phyloP scores from a whole-genome alignment of 148 eudicot genomes.

The Vaccinium macrocarpon region DNA sequence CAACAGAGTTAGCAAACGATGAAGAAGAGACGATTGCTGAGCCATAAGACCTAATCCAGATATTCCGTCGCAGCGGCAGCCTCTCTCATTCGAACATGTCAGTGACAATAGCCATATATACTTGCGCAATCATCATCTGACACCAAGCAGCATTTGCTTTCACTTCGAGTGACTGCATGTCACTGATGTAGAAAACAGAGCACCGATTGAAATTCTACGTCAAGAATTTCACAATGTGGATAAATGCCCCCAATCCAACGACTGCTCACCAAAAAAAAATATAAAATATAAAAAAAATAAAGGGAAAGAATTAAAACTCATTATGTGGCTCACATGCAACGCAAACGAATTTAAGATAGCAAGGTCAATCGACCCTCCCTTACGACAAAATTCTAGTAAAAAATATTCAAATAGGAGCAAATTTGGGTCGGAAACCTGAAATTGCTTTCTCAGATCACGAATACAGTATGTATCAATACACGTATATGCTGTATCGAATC shows the following conservation, averaged over 20 bases:
- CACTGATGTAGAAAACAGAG: conserved; percentile 3
- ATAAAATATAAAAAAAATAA: neutral
- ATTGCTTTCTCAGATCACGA: neutral
- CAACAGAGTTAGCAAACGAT: conserved; percentile 54
- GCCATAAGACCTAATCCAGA: conserved; percentile 35
- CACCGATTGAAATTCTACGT: neutral
- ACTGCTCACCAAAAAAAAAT: neutral
- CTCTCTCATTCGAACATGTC: conserved; percentile 8
- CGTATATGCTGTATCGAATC: neutral
- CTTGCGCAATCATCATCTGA: neutral
- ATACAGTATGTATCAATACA: neutral
- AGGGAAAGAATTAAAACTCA: neutral
- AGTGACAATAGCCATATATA: neutral
- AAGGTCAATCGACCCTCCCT: neutral
- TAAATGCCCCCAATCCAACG: neutral
- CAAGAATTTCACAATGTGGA: neutral
- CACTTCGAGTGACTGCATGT: conserved; percentile 5
- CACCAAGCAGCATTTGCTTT: neutral
- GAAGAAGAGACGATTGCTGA: conserved; percentile 60
- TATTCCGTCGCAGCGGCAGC: neutral
- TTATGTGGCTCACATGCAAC: neutral
- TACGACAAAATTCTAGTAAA: neutral
- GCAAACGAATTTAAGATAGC: neutral
- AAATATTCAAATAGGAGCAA: neutral
- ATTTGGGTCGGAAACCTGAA: neutral